Conservation (phyloP, 1,284 basidiomycete species). For the Lentinula novae-zelandiae region DNA sequence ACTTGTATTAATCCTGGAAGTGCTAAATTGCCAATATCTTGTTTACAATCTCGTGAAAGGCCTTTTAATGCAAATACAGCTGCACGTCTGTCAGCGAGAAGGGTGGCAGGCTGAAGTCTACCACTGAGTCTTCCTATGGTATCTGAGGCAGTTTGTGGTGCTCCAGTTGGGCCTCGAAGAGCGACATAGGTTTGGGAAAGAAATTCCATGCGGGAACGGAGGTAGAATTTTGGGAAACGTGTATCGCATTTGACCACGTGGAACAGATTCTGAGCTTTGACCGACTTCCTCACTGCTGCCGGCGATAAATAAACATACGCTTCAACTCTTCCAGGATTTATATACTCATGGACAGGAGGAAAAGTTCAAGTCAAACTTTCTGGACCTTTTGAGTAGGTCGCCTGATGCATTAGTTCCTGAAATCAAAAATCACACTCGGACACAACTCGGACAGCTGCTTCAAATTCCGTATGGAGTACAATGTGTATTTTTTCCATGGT, state of each 20-base stretch:
- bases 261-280: not conserved
- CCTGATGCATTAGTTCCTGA: not conserved
- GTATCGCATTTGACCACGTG: not conserved
- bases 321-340: not conserved
- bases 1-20: constrained; percentile 78
- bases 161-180: constrained; percentile 71
- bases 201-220: constrained; percentile 60
- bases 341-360: not conserved
- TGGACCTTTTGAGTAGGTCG: not conserved
- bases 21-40: constrained; percentile 78
- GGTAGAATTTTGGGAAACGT: not conserved
- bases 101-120: constrained; percentile 80
- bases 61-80: constrained; percentile 92
- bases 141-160: constrained; percentile 78
- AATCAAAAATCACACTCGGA: not conserved
- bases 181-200: constrained; percentile 78
- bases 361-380: not conserved
- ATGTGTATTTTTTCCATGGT: not conserved
- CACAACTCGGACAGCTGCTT: not conserved
- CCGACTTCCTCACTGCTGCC: not conserved
- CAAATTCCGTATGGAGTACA: not conserved
- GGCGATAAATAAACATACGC: not conserved
- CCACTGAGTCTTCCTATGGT: constrained; percentile 88
- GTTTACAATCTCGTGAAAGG: constrained; percentile 85
- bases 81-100: constrained; percentile 88